Percentiles rank a stretch among this genome's conserved stretches.
These are phyloP conservation scores for Xerocomus cyaneibrunnescens DNA, from an alignment of 1,284 basidiomycete species.

Conservation along the genomic window DNA sequence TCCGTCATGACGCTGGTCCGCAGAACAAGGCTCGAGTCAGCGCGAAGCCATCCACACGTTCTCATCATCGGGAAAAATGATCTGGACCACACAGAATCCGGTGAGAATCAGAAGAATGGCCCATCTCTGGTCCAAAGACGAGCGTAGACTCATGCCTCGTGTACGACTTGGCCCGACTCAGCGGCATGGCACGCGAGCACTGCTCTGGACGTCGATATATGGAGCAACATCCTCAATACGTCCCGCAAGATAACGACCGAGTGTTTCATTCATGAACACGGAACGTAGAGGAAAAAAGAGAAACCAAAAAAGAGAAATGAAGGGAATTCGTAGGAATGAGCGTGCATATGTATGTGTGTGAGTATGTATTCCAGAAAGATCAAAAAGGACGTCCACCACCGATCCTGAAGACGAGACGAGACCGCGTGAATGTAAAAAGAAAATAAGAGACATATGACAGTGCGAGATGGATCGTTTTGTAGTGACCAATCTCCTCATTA, in stretches of 20 bases:
- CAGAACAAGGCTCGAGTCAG: slow-evolving; percentile 13
- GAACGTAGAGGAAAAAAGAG: neutral
- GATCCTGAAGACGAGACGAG: slow-evolving; percentile 14
- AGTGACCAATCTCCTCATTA: slow-evolving; percentile 9
- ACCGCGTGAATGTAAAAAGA: neutral
- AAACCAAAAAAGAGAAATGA: slow-evolving; percentile 6
- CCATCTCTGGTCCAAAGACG: neutral
- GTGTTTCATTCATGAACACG: slow-evolving; percentile 20
- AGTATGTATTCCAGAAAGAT: slow-evolving; percentile 30
- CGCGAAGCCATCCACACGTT: neutral
- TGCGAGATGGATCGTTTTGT: slow-evolving; percentile 23
- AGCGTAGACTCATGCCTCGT: neutral
- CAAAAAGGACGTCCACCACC: slow-evolving; percentile 7
- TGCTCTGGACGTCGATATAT: neutral
- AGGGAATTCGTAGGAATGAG: slow-evolving; percentile 23
- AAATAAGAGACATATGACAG: slow-evolving; percentile 15
- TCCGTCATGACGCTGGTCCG: neutral
- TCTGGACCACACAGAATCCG: neutral
- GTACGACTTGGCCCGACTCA: neutral
- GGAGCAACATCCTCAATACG: neutral
- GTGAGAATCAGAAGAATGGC: slow-evolving; percentile 6
- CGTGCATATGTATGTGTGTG: slow-evolving; percentile 24
- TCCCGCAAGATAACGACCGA: neutral
- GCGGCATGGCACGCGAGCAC: neutral
- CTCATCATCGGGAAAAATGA: slow-evolving; percentile 16